Percentiles rank a stretch among this genome's conserved stretches.
phyloP scores from a whole-genome alignment of 2,329 filamentous ascomycete genomes.

The Elsinoe ampelina region DNA sequence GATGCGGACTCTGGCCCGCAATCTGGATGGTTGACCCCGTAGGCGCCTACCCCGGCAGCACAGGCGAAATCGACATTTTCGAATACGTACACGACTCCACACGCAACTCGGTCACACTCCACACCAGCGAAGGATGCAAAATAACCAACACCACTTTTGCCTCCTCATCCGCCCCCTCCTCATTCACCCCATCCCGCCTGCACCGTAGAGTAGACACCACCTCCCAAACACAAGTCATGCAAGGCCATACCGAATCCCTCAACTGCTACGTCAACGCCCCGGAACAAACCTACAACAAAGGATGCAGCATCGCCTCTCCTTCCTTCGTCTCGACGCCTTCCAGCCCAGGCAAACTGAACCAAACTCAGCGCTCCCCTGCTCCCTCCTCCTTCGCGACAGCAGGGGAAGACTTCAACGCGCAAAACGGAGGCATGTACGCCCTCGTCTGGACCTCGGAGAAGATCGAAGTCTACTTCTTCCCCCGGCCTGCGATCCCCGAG shows the following conservation, averaged over 20 bases:
- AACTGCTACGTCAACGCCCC: conserved; percentile 42
- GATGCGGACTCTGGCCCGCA: conserved; percentile 45
- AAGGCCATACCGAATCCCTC: conserved; percentile 39
- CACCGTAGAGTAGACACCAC: conserved; percentile 11
- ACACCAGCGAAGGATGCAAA: conserved; percentile 37
- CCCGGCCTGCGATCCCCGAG: conserved; percentile 53
- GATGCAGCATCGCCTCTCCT: conserved; percentile 32
- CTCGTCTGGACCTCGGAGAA: conserved; percentile 56
- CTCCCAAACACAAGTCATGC: conserved; percentile 26
- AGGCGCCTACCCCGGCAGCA: conserved; percentile 27
- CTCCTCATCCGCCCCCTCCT: conserved; percentile 16
- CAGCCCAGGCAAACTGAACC: conserved; percentile 24
- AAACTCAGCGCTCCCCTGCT: conserved; percentile 24
- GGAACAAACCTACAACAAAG: conserved; percentile 31
- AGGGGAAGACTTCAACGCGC: conserved; percentile 45
- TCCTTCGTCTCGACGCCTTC: conserved; percentile 30
- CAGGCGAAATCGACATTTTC: conserved; percentile 43
- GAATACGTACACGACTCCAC: conserved; percentile 38
- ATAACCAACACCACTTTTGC: conserved; percentile 28
- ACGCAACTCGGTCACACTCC: conserved; percentile 39
- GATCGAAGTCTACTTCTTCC: conserved; percentile 79
- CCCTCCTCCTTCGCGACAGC: conserved; percentile 23
- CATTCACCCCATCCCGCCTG: conserved; percentile 23
- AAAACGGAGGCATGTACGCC: conserved; percentile 38
- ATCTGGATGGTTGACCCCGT: conserved; percentile 33